Evolutionary conservation across 2,329 filamentous ascomycete species (phyloP), one percentile per base, ranked within the genome.

Genomic region (Herpotrichia juniperi): DNA sequence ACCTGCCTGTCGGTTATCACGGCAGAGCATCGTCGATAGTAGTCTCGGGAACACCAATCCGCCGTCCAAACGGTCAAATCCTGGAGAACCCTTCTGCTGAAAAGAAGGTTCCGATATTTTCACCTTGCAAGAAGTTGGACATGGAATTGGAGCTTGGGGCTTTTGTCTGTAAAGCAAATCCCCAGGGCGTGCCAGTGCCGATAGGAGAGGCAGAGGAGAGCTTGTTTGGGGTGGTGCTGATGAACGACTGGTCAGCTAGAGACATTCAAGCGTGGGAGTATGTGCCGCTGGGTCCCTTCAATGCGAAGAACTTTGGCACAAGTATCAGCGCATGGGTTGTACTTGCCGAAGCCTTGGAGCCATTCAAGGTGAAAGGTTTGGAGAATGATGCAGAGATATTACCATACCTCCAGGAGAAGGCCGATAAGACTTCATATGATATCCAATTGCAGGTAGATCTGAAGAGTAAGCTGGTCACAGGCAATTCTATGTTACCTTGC

Each of bases 221-320:
- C 63, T 80, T 96, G 24, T 94, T 94, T 66, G 91, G 91, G 12
- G 80, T 91, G 22, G 90, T 94, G 0, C 74, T 96, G 51, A 83
- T 96, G 80, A 96, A 96, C 62, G 91, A 96, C 73, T 96, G 91
- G 91, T 91, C 87, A 48, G 90, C 90, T 4, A 79, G 90, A 57
- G 90, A 94, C 62, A 87, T 94, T 44, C 91, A 96, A 69, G 83
- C 83, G 0, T 94, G 89, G 89, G 91, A 96, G 73, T 93, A 93
- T 61, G 82, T 93, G 8, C 91, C 91, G 0, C 76, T 93, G 7
- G 91, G 91, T 0, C 90, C 90, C 0, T 93, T 94, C 76, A 92
- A 90, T 56, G 81, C 85, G 21, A 94, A 96, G 81, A 93, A 93
- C 71, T 93, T 94, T 66, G 88, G 82, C 3, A 90, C 89, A 0